Base-by-base conservation (phyloP, 805 yeast species). In the Metschnikowia picachoensis region DNA sequence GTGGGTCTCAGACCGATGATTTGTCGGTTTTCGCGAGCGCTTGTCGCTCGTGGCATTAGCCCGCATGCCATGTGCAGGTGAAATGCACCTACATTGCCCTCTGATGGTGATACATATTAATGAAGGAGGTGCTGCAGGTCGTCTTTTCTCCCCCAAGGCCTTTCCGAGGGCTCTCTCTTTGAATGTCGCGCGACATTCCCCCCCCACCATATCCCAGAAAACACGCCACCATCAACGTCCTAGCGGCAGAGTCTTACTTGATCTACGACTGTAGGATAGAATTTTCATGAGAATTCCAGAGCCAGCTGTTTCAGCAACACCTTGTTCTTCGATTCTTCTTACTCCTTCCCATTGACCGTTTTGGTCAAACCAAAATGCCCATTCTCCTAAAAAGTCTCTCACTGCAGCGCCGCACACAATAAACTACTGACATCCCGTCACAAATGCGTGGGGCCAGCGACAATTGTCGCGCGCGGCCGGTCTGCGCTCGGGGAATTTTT, bases 111-210 rank as follows among this genome's bases (percentile, higher is more conserved):
- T n/a, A n/a, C n/a, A n/a, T n/a, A n/a, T n/a, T n/a, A n/a, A n/a
- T n/a, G n/a, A 40, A 45, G 48, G 48, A 44, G 48, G 48, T 45
- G 48, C 41, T 45, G 48, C 48, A 37, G 37, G 20, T 31, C 8
- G 12, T 17, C 32, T 30, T 28, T 9, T 9, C 35, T 29, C 15
- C 44, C 39, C 39, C 44, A 28, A 41, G 34, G 30, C 43, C 43
- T 36, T 45, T 45, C 48, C 48, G 48, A 45, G 48, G 48, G 48
- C 34, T 16, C 41, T 37, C 11, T 32, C 20, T n/a, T n/a, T n/a
- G n/a, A n/a, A 35, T 39, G n/a, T 39, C 34, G 48, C 41, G 44
- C 48, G 48, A 45, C 48, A 45, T 45, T 45, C 37, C 34, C 25
- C 34, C 25, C 9, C 32, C 1, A 17, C 3, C n/a, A 12, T 30